Percentiles rank a stretch among this genome's conserved stretches.
Evolutionary conservation across 225 moss, liverwort and hornwort genomes (phyloP).

Genomic region (Sphagnum tenellum): DNA sequence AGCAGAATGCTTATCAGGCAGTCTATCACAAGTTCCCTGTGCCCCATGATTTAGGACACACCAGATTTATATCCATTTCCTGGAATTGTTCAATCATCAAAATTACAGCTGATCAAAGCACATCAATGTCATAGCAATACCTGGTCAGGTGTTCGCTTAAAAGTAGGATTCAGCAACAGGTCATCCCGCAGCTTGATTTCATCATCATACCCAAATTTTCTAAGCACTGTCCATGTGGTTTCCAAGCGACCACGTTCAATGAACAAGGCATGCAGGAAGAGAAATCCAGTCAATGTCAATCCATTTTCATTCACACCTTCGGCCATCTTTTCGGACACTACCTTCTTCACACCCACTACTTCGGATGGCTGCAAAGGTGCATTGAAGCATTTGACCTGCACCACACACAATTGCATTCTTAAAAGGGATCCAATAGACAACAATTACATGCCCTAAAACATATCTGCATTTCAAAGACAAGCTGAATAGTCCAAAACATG

Average conservation of each 20-base stretch:
- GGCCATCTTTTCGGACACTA: constrained; percentile 93
- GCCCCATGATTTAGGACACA: too few relatives aligned
- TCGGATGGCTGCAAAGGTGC: constrained; percentile 95
- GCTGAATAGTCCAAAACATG: too few relatives aligned
- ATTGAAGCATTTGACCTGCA: constrained; percentile 94
- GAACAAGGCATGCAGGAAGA: constrained; percentile 87
- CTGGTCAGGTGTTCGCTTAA: constrained; percentile 90
- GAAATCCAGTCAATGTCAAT: constrained; percentile 87
- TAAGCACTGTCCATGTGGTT: constrained; percentile 95
- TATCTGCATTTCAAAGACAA: too few relatives aligned
- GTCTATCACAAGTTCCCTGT: too few relatives aligned
- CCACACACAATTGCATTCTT: too few relatives aligned
- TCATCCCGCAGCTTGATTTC: constrained; percentile 90
- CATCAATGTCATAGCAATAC: constrained; percentile 11
- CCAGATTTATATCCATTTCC: too few relatives aligned
- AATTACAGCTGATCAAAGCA: neutral
- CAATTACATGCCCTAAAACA: too few relatives aligned
- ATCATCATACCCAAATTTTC: constrained; percentile 96
- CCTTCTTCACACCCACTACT: constrained; percentile 88
- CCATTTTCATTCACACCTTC: constrained; percentile 92
- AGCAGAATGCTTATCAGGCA: too few relatives aligned
- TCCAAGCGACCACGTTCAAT: constrained; percentile 94
- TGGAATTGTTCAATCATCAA: neutral
- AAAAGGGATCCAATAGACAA: too few relatives aligned
- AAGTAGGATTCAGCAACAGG: constrained; percentile 63